Evolutionary conservation across 2,329 filamentous ascomycete genomes (phyloP), one percentile per base, ranked within the genome.

Genomic region (Fusarium haematococcum): DNA sequence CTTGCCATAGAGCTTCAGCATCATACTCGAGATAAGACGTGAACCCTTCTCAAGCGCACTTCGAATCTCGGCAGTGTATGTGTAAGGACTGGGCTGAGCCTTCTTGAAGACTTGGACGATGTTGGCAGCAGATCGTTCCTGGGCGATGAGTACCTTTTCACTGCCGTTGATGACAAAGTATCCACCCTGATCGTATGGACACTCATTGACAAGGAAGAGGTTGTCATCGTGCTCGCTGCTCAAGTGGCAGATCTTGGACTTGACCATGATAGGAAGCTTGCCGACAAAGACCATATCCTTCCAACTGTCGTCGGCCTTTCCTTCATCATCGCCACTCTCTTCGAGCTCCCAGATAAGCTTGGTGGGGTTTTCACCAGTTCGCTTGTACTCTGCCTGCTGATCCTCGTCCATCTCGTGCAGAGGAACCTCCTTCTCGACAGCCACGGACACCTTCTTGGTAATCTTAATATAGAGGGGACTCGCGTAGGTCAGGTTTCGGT

Each of bases 51-150:
- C 97, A 10, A 98, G 91, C 2, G 97, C 96, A 83, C 95, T 98
- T 84, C 97, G 91, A 78, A 99, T 98, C 84, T 99, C 97, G 14
- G 97, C 97, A 27, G 96, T 93, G 83, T 97, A 98, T 2, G 95
- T 95, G 73, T 95, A 97, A 11, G 95, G 94, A 75, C 94, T 96
- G n/a, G 95, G 95, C 77, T 92, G 90, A 1, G 96, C 95, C 86
- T 99, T 99, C 85, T 97, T 96, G 90, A 99, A 99, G 32, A 99
- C 96, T 84, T 99, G 97, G 6, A 99, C 97, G 68, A 98, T 99
- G 81, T 99, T 99, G 80, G 96, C 97, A 45, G 97, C 97, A 81
- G 95, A 98, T 72, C 97, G 93, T 84, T 99, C 97, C 83, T 99
- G 97, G 1, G 97, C 97, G 79, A 99, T 99, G 77, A 99, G 86